A percentile compares a stretch with the other conserved stretches of the same genome.
Conservation (phyloP, 176 grass and related monocot species). For the Aechmea fasciata region DNA sequence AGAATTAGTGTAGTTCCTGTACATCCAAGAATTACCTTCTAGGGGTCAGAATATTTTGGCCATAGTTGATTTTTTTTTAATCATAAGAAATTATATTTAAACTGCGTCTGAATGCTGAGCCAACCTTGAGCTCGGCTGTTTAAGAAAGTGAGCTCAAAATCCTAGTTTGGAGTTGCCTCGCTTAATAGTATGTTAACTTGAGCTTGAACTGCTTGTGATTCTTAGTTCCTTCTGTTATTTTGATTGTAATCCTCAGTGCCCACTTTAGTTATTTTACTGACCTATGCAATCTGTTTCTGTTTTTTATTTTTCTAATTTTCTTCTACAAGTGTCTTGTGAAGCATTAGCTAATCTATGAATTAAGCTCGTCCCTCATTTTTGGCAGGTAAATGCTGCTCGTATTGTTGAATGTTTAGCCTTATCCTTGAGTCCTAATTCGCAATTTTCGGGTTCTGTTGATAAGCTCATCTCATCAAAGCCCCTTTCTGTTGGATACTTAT, state of each 20-base stretch:
- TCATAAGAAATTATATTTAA: no score
- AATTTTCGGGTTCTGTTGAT: slow-evolving; percentile 79
- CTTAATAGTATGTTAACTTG: not conserved
- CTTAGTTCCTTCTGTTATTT: not conserved
- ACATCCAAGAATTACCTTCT: no score
- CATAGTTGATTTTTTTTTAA: no score
- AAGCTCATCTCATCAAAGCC: slow-evolving; percentile 70
- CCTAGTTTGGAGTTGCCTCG: no score
- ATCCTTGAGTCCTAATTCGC: slow-evolving; percentile 69
- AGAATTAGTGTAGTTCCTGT: no score
- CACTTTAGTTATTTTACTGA: slow-evolving; percentile 8
- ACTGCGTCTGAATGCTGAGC: no score
- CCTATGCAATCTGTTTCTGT: slow-evolving; percentile 22
- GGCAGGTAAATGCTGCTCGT: slow-evolving; percentile 50
- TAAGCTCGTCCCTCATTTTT: slow-evolving; percentile 6
- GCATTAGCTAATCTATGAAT: not conserved
- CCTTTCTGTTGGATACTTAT: slow-evolving; percentile 76
- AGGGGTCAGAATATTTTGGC: no score
- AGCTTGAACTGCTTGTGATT: not conserved
- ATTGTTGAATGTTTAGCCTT: slow-evolving; percentile 71
- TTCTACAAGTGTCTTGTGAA: not conserved
- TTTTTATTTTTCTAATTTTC: slow-evolving; percentile 1
- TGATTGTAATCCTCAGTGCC: not conserved
- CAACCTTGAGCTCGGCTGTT: no score
- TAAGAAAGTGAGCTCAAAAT: no score